Evolutionary conservation across 805 yeast species (phyloP), one percentile per base, ranked within the genome.

Genomic region (Yamadazyma akitaensis): DNA sequence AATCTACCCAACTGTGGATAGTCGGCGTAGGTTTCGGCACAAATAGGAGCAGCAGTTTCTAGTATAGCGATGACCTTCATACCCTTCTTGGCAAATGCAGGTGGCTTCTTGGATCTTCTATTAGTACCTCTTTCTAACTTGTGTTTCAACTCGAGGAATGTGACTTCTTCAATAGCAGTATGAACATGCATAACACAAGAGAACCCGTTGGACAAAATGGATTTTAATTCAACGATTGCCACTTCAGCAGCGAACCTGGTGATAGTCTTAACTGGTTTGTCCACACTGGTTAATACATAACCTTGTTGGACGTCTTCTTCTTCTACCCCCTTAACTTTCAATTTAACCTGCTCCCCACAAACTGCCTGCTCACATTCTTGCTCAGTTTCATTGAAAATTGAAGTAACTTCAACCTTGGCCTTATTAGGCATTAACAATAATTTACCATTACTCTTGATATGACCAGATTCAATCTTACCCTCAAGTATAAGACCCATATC

Each of bases 151-250:
- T 83, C 82, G 43, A 84, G 76, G 63, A 94, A 81, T 21, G 78
- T 77, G 44, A 94, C 96, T 70, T 94, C 99, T 72, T 94, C 98
- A 57, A 92, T 90, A 46, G 98, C 98, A 42, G 98, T 89, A 75
- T 94, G 99, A 58, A 94, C 85, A 64, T 94, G 99, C 97, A 94
- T 92, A 46, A 94, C 97, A 79, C 98, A 94, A 12, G 97, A 83
- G 76, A 83, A 94, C 47, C 99, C 99, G 43, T 95, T 83, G 4
- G 99, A 88, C 62, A 94, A 76, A 62, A 94, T 94, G 16, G 96
- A 86, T 72, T 88, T 90, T 68, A 94, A 81, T 73, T 94, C 99
- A 49, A 94, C 97, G 70, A 94, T 88, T 46, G 97, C 98, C 54
- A 94, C 81, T 70, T 92, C 96, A 5, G 98, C 98, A 72, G 89